Evolutionary conservation across 2,329 filamentous ascomycete genomes (phyloP), one percentile per base, ranked within the genome.

Genomic region (Ophiostoma himal-ulmi): DNA sequence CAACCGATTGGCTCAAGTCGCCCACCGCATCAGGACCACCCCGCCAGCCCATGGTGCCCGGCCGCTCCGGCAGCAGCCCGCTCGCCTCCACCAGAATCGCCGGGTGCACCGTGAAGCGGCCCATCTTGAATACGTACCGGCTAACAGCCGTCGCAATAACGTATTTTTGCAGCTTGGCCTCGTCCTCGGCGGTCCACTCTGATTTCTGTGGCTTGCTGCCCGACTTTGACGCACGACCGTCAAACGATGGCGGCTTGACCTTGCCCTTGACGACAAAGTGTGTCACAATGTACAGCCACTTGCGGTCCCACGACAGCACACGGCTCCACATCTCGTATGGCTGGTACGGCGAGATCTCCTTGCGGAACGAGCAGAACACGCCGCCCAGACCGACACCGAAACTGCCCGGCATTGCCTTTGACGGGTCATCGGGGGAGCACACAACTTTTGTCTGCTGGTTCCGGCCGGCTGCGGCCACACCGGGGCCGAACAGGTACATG

Each of bases 121-220:
- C 91, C 70, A 93, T 84, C 82, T 94, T 94, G 78, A 92, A 89
- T 57, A 94, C 91, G 78, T 94, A 94, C 81, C 93, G 94, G 81
- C 86, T 89, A 62, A 94, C 79, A 0, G 88, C 89, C 0, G 89
- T 89, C 0, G 91, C 92, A 74, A 90, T 85, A 54, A 94, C 84
- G 72, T 86, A 87, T 79, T 85, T 88, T 78, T 88, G 83, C 78
- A 86, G 86, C 39, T 83, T 77, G 44, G 78, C 77, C 26, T 79
- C 82, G 66, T 77, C 75, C 1, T 77, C 36, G 80, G 77, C 77
- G 17, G 77, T 77, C 70, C 70, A 70, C 6, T 20, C 64, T 7
- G 6, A 57, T 10, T 70, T 70, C 8, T 71, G 67, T 2, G 1
- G 13, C 17, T 37, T 14, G 69, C 69, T 69, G 74, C 64, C 65